Percentiles rank a stretch among this genome's conserved stretches.
phyloP scores from a whole-genome alignment of 2,329 filamentous ascomycete species.

The Diaporthe amygdali region DNA sequence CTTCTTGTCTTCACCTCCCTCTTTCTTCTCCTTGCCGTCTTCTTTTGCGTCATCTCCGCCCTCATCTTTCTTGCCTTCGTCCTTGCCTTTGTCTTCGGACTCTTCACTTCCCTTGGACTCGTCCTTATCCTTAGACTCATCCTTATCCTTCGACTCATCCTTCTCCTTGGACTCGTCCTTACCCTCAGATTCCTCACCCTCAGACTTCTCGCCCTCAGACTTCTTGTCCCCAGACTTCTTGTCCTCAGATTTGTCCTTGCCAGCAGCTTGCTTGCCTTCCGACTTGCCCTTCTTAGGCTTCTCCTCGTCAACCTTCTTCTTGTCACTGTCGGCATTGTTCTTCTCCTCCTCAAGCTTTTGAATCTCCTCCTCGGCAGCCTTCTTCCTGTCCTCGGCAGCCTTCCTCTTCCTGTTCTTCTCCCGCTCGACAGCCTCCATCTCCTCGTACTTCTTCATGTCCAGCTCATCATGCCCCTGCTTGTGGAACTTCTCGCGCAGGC shows the following conservation, averaged over 20 bases:
- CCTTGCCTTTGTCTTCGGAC: constrained; percentile 13
- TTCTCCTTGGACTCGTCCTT: constrained; percentile 17
- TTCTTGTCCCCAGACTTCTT: constrained; percentile 31
- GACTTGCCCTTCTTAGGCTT: constrained; percentile 18
- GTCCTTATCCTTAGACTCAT: constrained; percentile 23
- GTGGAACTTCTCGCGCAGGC: constrained; percentile 45
- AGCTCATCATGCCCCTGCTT: constrained; percentile 37
- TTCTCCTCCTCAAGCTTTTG: constrained; percentile 41
- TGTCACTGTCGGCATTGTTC: constrained; percentile 31
- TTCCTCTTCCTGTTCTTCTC: constrained; percentile 42
- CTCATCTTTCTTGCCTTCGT: constrained; percentile 15
- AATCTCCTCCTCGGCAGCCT: constrained; percentile 31
- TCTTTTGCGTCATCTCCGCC: constrained; percentile 19
- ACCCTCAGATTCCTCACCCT: constrained; percentile 14
- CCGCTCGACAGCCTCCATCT: constrained; percentile 49
- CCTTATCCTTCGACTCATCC: constrained; percentile 19
- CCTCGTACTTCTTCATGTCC: constrained; percentile 49
- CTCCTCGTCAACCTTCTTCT: constrained; percentile 26
- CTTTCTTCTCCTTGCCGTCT: background rate
- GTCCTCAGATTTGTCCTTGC: constrained; percentile 34
- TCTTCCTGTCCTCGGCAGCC: constrained; percentile 44
- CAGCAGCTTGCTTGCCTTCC: constrained; percentile 8
- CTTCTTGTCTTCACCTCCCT: constrained; percentile 18
- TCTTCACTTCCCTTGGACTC: constrained; percentile 21
- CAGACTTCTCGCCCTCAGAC: constrained; percentile 28